Evolutionary conservation across 345 rosid species (phyloP), one percentile per base, ranked within the genome.

Genomic region (Euphorbia lathyris): DNA sequence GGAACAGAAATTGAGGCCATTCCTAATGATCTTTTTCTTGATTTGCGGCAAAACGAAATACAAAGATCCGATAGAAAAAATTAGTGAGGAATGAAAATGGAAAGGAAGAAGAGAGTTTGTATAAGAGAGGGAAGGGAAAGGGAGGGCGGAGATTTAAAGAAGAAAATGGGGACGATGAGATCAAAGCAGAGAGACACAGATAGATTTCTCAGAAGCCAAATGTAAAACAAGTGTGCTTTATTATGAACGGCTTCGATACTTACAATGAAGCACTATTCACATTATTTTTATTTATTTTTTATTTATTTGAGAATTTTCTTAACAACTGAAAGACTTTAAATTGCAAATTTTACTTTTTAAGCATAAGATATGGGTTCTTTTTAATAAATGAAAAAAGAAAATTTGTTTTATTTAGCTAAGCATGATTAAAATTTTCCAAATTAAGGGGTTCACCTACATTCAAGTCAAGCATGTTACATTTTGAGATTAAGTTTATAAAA

Each of bases 1-100:
- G 98, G 88, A 62, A 83, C 79, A 0, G 90, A 77, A 58, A 76
- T 72, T 36, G 93, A 83, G 20, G 90, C 88, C 98, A 92, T 92
- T 50, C 14, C 17, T 45, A 30, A 40, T 32, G 2, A 7, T 51
- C n/a, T 1, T n/a, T n/a, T 8, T 4, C 23, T 51, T 51, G 25
- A n/a, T 55, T 22, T 22, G 10, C 7, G 23, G 9, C 22, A 11
- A 45, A 26, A 29, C 1, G 26, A 6, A 58, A 58, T 29, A n/a
- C 25, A 17, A 26, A 58, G 63, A 58, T 58, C 63, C 26, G 12
- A 34, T 8, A 17, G 11, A 3, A 29, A 14, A 13, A 16, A 27
- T 26, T 13, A 60, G 3, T 17, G 1, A 34, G 65, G 40, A 32
- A 32, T 17, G 45, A 30, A 26, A 25, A 50, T 14, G 12, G n/a